These are phyloP conservation scores for Citrus medica DNA, from an alignment of 345 rosid genomes.

Conservation along the genomic window DNA sequence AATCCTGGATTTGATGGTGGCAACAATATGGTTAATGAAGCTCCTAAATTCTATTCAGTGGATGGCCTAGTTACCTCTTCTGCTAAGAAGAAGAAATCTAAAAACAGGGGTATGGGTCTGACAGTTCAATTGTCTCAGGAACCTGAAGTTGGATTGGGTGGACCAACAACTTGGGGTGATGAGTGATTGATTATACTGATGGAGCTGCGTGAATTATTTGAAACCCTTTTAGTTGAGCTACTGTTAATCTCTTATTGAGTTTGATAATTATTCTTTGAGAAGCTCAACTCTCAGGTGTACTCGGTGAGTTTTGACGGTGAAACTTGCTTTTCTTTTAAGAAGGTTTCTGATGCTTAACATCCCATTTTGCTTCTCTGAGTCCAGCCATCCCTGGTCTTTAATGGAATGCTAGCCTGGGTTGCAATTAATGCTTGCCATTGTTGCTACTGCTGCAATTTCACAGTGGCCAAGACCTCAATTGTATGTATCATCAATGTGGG, in stretches of 20 bases:
- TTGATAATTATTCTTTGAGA: neutral
- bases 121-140: constrained; percentile 25
- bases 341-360: neutral
- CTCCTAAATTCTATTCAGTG: constrained; percentile 15
- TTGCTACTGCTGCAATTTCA: neutral
- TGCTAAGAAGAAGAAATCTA: constrained; percentile 49
- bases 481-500: neutral
- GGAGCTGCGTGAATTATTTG: neutral
- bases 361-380: neutral
- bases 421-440: neutral
- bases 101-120: constrained; percentile 24
- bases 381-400: neutral
- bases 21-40: constrained; percentile 21
- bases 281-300: neutral
- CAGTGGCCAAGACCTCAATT: neutral
- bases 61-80: constrained; percentile 28
- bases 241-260: neutral
- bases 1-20: constrained; percentile 15
- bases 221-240: neutral
- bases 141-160: constrained; percentile 76
- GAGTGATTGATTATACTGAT: constrained; percentile 7
- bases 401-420: neutral
- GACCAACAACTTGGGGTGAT: constrained; percentile 68
- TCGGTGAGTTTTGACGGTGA: neutral
- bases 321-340: neutral